Evolutionary conservation across 805 yeast species (phyloP).

Genomic region (Maudiozyma bulderi): DNA sequence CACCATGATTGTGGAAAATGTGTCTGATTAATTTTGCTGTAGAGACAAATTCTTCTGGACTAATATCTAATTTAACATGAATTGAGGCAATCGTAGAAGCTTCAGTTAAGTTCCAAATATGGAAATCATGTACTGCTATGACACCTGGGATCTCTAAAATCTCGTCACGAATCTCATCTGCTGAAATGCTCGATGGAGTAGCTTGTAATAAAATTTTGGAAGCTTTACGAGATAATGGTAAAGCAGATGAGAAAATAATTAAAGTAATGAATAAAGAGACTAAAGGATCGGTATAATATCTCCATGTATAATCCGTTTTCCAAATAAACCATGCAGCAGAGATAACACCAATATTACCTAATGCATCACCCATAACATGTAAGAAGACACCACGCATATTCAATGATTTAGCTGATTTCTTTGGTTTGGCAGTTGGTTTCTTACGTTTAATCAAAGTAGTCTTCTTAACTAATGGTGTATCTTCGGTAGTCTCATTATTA

Average conservation of each 20-base stretch:
- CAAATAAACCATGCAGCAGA: constrained; percentile 83
- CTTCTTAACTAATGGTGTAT: constrained; percentile 24
- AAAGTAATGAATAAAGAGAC: constrained; percentile 78
- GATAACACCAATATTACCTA: constrained; percentile 92
- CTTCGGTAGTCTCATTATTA: constrained; percentile 20
- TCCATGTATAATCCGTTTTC: constrained; percentile 88
- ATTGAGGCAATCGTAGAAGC: constrained; percentile 77
- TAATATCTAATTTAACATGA: constrained; percentile 64
- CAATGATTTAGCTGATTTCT: constrained; percentile 45
- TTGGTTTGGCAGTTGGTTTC: background rate
- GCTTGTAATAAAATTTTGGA: constrained; percentile 87
- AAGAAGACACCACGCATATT: constrained; percentile 96
- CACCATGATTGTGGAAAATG: constrained; percentile 72
- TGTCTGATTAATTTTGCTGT: constrained; percentile 69
- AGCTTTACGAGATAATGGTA: constrained; percentile 80
- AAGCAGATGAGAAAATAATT: constrained; percentile 82
- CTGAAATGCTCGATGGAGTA: constrained; percentile 75
- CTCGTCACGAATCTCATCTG: constrained; percentile 61
- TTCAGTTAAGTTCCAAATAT: constrained; percentile 92
- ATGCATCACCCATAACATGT: constrained; percentile 92
- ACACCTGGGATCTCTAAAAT: constrained; percentile 64
- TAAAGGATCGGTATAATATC: constrained; percentile 74
- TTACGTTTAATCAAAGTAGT: background rate
- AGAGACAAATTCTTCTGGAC: constrained; percentile 57
- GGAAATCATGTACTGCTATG: constrained; percentile 85